Evolutionary conservation across 2,329 filamentous ascomycete genomes (phyloP).

Genomic region (Venturia aucupariae): DNA sequence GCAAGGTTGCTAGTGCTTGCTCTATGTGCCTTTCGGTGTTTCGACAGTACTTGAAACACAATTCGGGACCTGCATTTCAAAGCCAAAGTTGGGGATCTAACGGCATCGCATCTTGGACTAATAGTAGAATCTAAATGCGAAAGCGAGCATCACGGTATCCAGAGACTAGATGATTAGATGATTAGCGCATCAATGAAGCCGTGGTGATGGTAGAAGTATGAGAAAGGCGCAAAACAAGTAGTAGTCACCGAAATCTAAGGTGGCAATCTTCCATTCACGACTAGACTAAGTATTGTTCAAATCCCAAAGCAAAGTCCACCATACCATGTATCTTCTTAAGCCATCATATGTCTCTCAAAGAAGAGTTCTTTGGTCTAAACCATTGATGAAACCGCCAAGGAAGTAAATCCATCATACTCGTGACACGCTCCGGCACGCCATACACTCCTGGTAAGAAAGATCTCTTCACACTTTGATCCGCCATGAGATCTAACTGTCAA

Average conservation of each 20-base stretch:
- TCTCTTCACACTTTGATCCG: neutral
- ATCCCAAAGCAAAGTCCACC: neutral
- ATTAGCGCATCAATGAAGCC: too few relatives aligned
- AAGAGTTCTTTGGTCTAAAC: slow-evolving; percentile 3
- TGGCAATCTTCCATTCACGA: neutral
- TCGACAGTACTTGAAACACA: too few relatives aligned
- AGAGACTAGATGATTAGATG: too few relatives aligned
- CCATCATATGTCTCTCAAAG: neutral
- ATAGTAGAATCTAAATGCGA: too few relatives aligned
- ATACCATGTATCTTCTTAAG: neutral
- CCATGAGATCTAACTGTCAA: slow-evolving; percentile 68
- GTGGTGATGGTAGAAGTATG: too few relatives aligned
- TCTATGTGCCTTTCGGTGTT: too few relatives aligned
- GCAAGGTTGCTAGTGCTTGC: too few relatives aligned
- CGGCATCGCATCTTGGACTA: too few relatives aligned
- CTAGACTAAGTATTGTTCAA: neutral
- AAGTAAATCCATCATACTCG: neutral
- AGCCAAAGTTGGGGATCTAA: too few relatives aligned
- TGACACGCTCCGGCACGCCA: slow-evolving; percentile 4
- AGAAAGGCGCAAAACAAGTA: too few relatives aligned
- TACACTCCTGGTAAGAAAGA: neutral
- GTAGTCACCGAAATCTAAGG: neutral
- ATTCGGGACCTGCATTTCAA: too few relatives aligned
- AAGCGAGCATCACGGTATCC: too few relatives aligned
- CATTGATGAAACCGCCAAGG: neutral